Evolutionary conservation across 2,329 filamentous ascomycete species (phyloP), one percentile per base, ranked within the genome.

Genomic region (Cladosporium sp.): DNA sequence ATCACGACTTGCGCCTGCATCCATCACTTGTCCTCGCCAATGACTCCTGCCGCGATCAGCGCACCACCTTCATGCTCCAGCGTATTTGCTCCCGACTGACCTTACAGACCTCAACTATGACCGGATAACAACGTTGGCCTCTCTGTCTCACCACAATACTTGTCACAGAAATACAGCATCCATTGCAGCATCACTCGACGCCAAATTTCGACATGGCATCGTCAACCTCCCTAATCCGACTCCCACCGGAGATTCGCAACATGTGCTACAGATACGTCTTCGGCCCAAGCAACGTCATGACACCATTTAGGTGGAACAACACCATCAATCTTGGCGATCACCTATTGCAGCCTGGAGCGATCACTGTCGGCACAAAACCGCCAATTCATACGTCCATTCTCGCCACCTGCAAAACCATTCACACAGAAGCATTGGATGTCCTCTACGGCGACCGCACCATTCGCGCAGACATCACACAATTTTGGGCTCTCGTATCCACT

Each of bases 371-470:
- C n/a, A 43, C n/a, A 3, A 34, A 50, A 11, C 6, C 45, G 15
- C 45, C n/a, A 5, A 28, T 50, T n/a, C 14, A 54, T 28, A 61
- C 45, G 2, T 19, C 45, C 8, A 60, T 64, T 38, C 47, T 64
- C 11, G 49, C 55, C 5, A 40, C 55, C 12, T 61, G 45, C 40
- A 58, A 59, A 56, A 12, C 28, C 6, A 59, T 60, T n/a, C 43
- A 51, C 42, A 14, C 14, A 22, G 59, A 64, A 51, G 58, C 59
- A 28, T 47, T 61, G 14, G 55, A 60, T 1, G 22, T 55, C 5
- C 60, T 64, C 60, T 61, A 57, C 43, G 45, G 45, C 15, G 19
- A 22, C 19, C 60, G 54, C 25, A 50, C 8, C 8, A 25, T 60
- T 12, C 57, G 55, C 4, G 5, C 19, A 2, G 60, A 36, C 34